These are phyloP conservation scores for Lagenidium giganteum DNA, from an alignment of 352 stramenopile species.

Conservation along the genomic window DNA sequence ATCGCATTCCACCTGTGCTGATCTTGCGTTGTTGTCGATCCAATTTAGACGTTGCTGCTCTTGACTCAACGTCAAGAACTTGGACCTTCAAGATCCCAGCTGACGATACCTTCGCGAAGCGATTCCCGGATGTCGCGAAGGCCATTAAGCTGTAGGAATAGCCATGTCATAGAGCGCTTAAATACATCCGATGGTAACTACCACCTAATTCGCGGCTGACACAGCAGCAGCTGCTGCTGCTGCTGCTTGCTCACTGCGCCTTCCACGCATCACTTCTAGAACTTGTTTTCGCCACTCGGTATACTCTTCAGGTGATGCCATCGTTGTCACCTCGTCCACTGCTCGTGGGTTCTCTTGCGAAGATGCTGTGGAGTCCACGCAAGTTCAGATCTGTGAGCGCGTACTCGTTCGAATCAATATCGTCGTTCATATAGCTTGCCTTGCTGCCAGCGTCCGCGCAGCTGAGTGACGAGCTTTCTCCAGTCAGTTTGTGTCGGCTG, in stretches of 20 bases:
- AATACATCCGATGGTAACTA: too few species aligned
- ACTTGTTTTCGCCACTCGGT: slow-evolving; percentile 10
- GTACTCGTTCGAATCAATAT: too few species aligned
- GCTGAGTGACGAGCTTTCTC: too few species aligned
- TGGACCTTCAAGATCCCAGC: slow-evolving; percentile 44
- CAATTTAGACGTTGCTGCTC: slow-evolving; percentile 33
- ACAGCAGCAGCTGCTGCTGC: too few species aligned
- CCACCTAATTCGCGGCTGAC: too few species aligned
- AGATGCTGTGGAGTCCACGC: too few species aligned
- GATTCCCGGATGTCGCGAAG: slow-evolving; percentile 40
- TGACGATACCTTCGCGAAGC: slow-evolving; percentile 48
- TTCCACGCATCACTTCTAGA: not conserved
- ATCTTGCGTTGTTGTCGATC: not conserved
- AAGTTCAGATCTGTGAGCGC: too few species aligned
- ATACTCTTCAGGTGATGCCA: slow-evolving; percentile 7
- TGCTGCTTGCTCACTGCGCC: not conserved
- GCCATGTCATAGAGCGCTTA: too few species aligned
- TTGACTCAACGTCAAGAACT: slow-evolving; percentile 36
- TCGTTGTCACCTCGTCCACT: not conserved
- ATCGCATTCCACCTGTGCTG: not conserved
- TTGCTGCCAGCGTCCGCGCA: too few species aligned
- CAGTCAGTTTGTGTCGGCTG: too few species aligned
- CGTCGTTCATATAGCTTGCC: too few species aligned
- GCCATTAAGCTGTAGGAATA: slow-evolving; percentile 50
- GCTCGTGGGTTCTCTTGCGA: too few species aligned